Base-by-base conservation (phyloP, 352 stramenopile species). In the Pythium dissimile region DNA sequence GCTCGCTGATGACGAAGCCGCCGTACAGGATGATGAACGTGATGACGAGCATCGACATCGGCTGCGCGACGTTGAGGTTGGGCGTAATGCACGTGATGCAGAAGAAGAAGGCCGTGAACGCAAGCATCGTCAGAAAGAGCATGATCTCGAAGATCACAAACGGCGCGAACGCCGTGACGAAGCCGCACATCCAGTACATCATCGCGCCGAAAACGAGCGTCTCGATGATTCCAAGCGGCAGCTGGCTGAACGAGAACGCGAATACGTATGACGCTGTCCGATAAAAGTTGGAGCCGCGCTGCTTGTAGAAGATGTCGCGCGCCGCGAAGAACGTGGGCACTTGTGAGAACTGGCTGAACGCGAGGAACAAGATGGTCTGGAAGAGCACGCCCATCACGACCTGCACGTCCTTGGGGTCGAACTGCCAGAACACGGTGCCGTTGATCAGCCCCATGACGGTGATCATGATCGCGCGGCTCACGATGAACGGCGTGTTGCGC, bases 111-210 rank as follows among this genome's bases (percentile, higher is more conserved):
- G 44, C 56, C 53, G 45, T 54, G 48, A 70, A 64, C 48, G 61
- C 54, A 15, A 72, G 44, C 44, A 56, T 67, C 44, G 66, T 84
- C 77, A 43, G 48, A 52, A 89, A 57, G 20, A 93, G 62, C 20
- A 86, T 69, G 15, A 67, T 52, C 47, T 88, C 54, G 39, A 82
- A 91, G 47, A 84, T 61, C 18, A 91, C 52, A 32, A 80, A 89
- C 46, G 71, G 64, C 27, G 31, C 37, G 23, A 72, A 58, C 34
- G 71, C 61, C 12, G 30, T 32, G 20, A 63, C 67, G 38, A 94
- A 75, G 18, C 84, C 84, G 48, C 83, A 75, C 67, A 92, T 84
- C 64, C 72, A 94, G 63, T 92, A 94, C 12, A 89, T 60, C 52
- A 92, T 69, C 15, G 71, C 71, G 24, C 77, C 81, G 70, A 94